phyloP scores from a whole-genome alignment of 2,329 filamentous ascomycete species.

The Magnaporthales sp. region DNA sequence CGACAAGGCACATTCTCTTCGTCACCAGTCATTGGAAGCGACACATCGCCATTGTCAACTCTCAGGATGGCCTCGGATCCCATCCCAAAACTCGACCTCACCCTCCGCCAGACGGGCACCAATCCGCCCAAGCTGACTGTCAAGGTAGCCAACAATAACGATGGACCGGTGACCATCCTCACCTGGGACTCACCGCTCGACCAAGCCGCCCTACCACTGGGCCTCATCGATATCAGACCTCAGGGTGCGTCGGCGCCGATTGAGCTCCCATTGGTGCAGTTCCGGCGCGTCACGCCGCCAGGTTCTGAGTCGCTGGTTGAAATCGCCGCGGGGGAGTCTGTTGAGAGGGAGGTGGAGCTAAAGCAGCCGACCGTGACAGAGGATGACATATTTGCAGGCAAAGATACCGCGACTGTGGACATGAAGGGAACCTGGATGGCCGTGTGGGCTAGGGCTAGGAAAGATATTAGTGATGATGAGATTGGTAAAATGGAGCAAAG shows the following conservation, averaged over 20 bases:
- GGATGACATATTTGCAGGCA: neutral
- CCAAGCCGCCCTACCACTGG: conserved; percentile 7
- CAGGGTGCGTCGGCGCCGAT: conserved; percentile 2
- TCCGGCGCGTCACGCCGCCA: conserved; percentile 10
- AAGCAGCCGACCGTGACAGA: neutral
- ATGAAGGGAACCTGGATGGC: conserved; percentile 1
- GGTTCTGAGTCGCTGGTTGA: conserved; percentile 6
- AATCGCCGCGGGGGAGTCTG: conserved; percentile 3
- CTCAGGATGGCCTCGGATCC: neutral
- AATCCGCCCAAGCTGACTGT: conserved; percentile 7
- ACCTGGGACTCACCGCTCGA: conserved; percentile 11
- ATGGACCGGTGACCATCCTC: conserved; percentile 9
- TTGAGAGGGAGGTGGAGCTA: neutral
- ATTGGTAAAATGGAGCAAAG: neutral
- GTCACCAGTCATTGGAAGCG: neutral
- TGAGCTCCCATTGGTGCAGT: conserved; percentile 6
- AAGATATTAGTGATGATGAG: neutral
- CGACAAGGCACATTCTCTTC: neutral
- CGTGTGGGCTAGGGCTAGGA: neutral
- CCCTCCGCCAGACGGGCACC: neutral
- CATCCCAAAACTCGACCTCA: conserved; percentile 1
- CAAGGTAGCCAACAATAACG: conserved; percentile 8
- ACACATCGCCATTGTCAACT: neutral
- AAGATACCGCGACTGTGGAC: neutral
- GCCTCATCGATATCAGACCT: conserved; percentile 5